Evolutionary conservation across 2,329 filamentous ascomycete species (phyloP), one percentile per base, ranked within the genome.

Genomic region (Trichoderma pleuroti): DNA sequence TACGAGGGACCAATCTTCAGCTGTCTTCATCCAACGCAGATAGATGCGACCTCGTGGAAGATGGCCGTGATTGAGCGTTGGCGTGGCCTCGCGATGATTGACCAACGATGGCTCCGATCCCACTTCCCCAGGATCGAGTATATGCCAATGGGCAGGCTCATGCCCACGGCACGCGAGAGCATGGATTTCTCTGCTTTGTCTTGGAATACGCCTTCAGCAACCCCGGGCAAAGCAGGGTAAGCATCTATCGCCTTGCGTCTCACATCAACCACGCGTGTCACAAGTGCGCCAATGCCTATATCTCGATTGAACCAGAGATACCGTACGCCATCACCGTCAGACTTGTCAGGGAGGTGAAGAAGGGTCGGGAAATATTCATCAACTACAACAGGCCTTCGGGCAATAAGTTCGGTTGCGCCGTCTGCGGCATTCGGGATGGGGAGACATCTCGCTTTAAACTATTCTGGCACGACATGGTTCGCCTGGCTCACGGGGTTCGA

Each of bases 321-420:
- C 74, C 74, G 8, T 54, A 75, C 28, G 3, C 8, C 2, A 78
- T 80, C 16, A 67, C 28, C 0, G 70, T 80, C 21, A 72, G 9
- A 24, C 65, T 74, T 1, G 6, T 63, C 8, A 73, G 57, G 11
- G 7, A 57, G 3, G 46, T 84, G 34, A 60, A 42, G 3, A 36
- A 69, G 2, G 78, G 74, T 12, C 75, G 82, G 5, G 77, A 83
- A 72, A 72, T 84, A 36, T 79, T 79, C 36, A 79, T 83, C 73
- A 72, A 79, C 73, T 83, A 83, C 69, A 74, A 77, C 65, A 77
- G 77, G 49, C 3, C 9, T 9, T 11, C 18, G 49, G 49, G 28
- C 69, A 73, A 4, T 70, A 64, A 72, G 11, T 80, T 79, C 49
- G 52, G 57, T 0, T 83, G 81, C 68, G 65, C 66, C 0, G 18